Evolutionary conservation across 768 basidiomycete species (phyloP).

Genomic region (Kwoniella sp.): DNA sequence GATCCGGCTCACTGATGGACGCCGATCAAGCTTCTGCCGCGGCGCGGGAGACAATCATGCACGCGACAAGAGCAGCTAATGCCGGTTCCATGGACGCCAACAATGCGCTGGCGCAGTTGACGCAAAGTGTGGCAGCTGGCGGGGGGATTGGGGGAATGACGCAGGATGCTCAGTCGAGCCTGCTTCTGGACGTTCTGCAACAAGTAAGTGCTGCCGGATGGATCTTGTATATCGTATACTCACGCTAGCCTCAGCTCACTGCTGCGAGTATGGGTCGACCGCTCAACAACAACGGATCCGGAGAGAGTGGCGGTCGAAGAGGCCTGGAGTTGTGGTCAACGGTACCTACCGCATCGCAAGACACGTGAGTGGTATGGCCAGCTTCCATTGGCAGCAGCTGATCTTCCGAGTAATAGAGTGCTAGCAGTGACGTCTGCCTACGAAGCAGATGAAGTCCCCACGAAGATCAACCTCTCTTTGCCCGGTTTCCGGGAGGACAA

Average conservation of each 20-base stretch:
- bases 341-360: slow-evolving; percentile 27
- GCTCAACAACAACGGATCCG: neutral
- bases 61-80: slow-evolving; percentile 35
- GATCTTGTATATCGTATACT: neutral
- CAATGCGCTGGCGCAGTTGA: slow-evolving; percentile 38
- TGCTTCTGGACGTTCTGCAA: slow-evolving; percentile 43
- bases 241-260: slow-evolving; percentile 25
- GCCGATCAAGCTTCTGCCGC: slow-evolving; percentile 32
- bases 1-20: slow-evolving; percentile 37
- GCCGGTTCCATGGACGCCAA: slow-evolving; percentile 32
- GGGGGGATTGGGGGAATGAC: slow-evolving; percentile 30
- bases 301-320: slow-evolving; percentile 6
- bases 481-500: slow-evolving; percentile 47
- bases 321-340: slow-evolving; percentile 32
- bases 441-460: slow-evolving; percentile 23
- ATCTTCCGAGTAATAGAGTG: slow-evolving; percentile 4
- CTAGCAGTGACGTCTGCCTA: slow-evolving; percentile 24
- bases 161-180: slow-evolving; percentile 27
- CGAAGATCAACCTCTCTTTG: slow-evolving; percentile 42
- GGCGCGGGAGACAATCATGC: slow-evolving; percentile 38
- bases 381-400: neutral
- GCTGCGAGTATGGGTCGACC: slow-evolving; percentile 22
- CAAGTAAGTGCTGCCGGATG: slow-evolving; percentile 19
- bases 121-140: slow-evolving; percentile 18
- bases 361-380: slow-evolving; percentile 21